Conservation (phyloP, 163 green algal species). For the Picocystis sp. region DNA sequence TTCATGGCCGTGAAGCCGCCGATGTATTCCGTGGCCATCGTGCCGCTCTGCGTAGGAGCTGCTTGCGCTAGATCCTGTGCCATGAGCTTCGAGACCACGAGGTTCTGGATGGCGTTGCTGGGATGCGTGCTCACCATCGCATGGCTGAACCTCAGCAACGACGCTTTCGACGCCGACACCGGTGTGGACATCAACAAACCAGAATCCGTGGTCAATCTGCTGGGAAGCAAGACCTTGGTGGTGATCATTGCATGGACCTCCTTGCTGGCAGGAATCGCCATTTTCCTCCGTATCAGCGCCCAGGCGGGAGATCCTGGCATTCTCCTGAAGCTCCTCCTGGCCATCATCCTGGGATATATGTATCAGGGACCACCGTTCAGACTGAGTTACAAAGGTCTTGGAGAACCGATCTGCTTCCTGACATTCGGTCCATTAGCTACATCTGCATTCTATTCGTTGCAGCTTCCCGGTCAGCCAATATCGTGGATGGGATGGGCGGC, state of each 20-base stretch:
- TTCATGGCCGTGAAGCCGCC: slow-evolving; percentile 68
- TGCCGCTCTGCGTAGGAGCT: slow-evolving; percentile 61
- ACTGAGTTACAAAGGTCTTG: slow-evolving; percentile 86
- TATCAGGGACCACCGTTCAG: slow-evolving; percentile 77
- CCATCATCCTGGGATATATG: slow-evolving; percentile 78
- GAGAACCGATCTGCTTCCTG: slow-evolving; percentile 89
- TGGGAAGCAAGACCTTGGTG: slow-evolving; percentile 25
- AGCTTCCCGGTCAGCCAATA: slow-evolving; percentile 12
- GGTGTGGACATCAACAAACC: slow-evolving; percentile 72
- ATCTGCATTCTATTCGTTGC: slow-evolving; percentile 75
- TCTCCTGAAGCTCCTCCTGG: slow-evolving; percentile 37
- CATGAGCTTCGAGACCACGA: slow-evolving; percentile 18
- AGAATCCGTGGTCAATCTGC: slow-evolving; percentile 88
- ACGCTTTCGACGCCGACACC: slow-evolving; percentile 78
- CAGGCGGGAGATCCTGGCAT: slow-evolving; percentile 30
- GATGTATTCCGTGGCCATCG: slow-evolving; percentile 81
- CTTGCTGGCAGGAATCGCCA: slow-evolving; percentile 8
- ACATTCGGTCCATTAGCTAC: slow-evolving; percentile 84
- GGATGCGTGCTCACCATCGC: slow-evolving; percentile 59
- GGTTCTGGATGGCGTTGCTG: slow-evolving; percentile 28
- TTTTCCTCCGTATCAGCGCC: background rate
- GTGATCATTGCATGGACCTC: slow-evolving; percentile 9
- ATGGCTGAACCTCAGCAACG: slow-evolving; percentile 95
- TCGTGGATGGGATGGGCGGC: slow-evolving; percentile 21
- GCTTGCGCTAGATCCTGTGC: slow-evolving; percentile 30